Evolutionary conservation across 768 basidiomycete genomes (phyloP), one percentile per base, ranked within the genome.

Genomic region (Neoboletus magnificus): DNA sequence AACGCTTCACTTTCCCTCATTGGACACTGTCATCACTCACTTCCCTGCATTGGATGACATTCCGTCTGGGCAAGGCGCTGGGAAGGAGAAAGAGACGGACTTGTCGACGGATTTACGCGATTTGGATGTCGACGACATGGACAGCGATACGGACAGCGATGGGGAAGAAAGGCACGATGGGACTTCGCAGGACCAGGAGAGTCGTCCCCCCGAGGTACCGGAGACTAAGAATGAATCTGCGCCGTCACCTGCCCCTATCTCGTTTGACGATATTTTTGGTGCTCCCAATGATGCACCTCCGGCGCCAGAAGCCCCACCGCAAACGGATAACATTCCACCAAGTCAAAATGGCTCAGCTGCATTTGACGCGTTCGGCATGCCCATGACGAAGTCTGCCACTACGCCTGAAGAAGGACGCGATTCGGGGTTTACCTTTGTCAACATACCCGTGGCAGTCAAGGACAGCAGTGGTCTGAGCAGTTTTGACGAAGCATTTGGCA

Each of bases 401-500:
- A 42, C 62, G n/a, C 41, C 65, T 23, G 62, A 71, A 41, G 56
- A 59, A 23, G 41, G 50, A 16, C 64, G 61, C 43, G 63, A 64
- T 48, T 56, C 64, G 0, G 56, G 49, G 9, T 69, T 67, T 45
- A 57, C 57, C 1, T 49, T 70, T 42, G 42, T 67, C 56, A 56
- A 52, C 25, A 32, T 54, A 16, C 59, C 65, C 3, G 55, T 22
- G 46, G 35, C 52, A 11, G 62, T 56, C 48, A 56, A 52, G 44
- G 56, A 41, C 27, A 61, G 56, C 23, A 71, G 55, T 20, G 73
- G 65, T 20, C 58, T 85, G 1, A 83, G 77, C 59, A 89, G 82
- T 48, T 89, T 91, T 61, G 89, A 92, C 63, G 88, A 90, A 65
- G 85, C 87, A 1, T 77, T 92, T 65, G 81, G 83, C 18, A 83